Conservation (phyloP, 1,284 basidiomycete genomes). For the Cutaneotrichosporon cutaneum region DNA sequence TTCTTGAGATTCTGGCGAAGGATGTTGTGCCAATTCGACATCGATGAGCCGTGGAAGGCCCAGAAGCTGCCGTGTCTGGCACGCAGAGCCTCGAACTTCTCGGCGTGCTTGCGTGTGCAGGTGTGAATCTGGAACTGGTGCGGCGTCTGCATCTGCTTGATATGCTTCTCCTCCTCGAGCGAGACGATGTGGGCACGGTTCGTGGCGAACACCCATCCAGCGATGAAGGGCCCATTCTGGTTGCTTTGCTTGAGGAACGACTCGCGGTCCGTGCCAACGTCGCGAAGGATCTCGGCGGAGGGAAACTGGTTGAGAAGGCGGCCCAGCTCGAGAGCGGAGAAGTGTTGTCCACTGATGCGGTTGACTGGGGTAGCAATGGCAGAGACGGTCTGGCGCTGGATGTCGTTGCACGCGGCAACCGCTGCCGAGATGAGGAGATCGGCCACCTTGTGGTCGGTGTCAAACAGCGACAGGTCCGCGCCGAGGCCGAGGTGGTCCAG, state of each 20-base stretch:
- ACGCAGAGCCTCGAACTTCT: constrained; percentile 13
- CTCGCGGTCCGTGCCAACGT: background rate
- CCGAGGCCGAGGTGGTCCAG: constrained; percentile 16
- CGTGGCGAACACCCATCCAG: constrained; percentile 18
- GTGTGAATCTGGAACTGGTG: constrained; percentile 22
- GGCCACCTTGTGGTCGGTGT: constrained; percentile 10
- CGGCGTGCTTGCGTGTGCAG: constrained; percentile 16
- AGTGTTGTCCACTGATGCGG: background rate
- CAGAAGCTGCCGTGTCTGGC: constrained; percentile 13
- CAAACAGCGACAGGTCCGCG: constrained; percentile 12
- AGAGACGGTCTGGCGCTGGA: background rate
- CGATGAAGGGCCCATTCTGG: background rate
- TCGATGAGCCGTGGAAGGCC: constrained; percentile 15
- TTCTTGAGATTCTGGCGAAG: constrained; percentile 21
- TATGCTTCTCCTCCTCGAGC: constrained; percentile 1
- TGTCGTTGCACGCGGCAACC: constrained; percentile 7
- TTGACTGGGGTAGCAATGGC: background rate
- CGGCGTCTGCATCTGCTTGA: constrained; percentile 7
- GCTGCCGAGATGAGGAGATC: constrained; percentile 16
- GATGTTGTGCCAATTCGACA: constrained; percentile 23
- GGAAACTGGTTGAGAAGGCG: constrained; percentile 2
- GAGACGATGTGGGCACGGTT: constrained; percentile 21
- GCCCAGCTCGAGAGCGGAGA: background rate
- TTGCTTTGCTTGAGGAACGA: background rate
- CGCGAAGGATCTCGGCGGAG: background rate